phyloP scores from a whole-genome alignment of 2,329 filamentous ascomycete genomes.

The Cyanodermella asteris region DNA sequence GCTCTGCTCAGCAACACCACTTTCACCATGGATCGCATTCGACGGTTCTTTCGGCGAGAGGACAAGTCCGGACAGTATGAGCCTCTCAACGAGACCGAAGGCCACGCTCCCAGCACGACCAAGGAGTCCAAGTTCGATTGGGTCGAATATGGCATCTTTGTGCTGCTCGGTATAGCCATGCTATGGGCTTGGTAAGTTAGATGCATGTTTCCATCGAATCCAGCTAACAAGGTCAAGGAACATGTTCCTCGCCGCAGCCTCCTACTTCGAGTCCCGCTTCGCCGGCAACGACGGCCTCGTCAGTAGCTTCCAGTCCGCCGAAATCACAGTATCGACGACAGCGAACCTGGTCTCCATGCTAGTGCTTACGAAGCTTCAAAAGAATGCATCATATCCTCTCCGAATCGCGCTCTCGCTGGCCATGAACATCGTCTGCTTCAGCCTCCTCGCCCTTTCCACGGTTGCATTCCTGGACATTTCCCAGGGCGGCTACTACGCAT shows the following conservation, averaged over 20 bases:
- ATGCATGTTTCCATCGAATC: conserved; percentile 2
- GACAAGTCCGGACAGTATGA: not conserved
- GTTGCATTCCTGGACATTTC: conserved; percentile 39
- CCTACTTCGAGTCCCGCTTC: conserved; percentile 80
- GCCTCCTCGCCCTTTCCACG: conserved; percentile 61
- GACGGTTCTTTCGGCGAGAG: not conserved
- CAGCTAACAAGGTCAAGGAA: conserved; percentile 37
- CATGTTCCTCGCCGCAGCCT: conserved; percentile 89
- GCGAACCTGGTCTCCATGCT: conserved; percentile 61
- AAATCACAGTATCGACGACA: conserved; percentile 66
- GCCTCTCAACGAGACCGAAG: not conserved
- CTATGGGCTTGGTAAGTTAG: conserved; percentile 73
- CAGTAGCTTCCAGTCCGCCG: conserved; percentile 70
- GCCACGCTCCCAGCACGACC: not conserved
- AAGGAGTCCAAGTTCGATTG: no score
- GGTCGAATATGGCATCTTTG: conserved; percentile 69
- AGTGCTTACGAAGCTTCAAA: conserved; percentile 59
- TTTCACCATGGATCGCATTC: not conserved
- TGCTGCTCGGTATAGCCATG: conserved; percentile 76
- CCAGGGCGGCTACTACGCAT: conserved; percentile 49
- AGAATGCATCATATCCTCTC: conserved; percentile 64
- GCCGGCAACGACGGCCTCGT: conserved; percentile 45
- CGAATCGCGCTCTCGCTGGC: conserved; percentile 59
- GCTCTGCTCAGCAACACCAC: no score
- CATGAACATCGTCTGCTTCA: conserved; percentile 58